Base-by-base conservation (phyloP, 768 basidiomycete genomes). In the Collybia sp. region DNA sequence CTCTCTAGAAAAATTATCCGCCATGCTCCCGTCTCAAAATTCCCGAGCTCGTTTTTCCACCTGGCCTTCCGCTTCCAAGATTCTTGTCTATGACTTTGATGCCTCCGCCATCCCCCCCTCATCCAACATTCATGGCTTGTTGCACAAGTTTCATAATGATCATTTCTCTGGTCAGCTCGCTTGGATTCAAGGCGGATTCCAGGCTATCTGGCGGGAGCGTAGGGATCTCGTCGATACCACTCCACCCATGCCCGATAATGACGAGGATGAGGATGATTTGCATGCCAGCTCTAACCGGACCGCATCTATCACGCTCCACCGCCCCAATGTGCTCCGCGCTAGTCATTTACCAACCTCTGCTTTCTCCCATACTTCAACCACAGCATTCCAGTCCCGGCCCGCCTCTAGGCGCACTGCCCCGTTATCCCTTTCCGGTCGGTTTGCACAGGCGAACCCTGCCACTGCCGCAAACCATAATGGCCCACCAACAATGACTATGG, bases 31-130 rank as follows among this genome's bases (percentile, higher is more conserved):
- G 8, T 79, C 78, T 5, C 49, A 64, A 34, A 57, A 72, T 9
- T 74, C 85, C 9, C 78, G 85, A 25, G 60, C 69, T 30, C 72
- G 73, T 45, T 89, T 93, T 56, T 62, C 72, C 11, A 57, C 69
- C 1, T 90, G 86, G 83, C 64, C 64, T 8, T 60, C 69, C 15
- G 78, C 82, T 0, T 61, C 70, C 0, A 72, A 78, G 44, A 89
- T 96, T 53, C 55, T 97, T 38, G 83, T 94, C 30, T 85, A 96
- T 53, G 94, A 98, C 59, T 81, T 83, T 2, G 94, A 97, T 61
- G 82, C 88, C 0, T 48, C 56, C 1, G 34, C 66, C 30, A 73
- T 90, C 3, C 67, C 76, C 0, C 81, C 85, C 11, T 78, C 80
- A 2, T 78, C 77, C 47, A 88, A 88, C 57, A 75, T 91, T 42